Conservation (phyloP, 192 early-diverging fungal species). For the Lobosporangium transversale region DNA sequence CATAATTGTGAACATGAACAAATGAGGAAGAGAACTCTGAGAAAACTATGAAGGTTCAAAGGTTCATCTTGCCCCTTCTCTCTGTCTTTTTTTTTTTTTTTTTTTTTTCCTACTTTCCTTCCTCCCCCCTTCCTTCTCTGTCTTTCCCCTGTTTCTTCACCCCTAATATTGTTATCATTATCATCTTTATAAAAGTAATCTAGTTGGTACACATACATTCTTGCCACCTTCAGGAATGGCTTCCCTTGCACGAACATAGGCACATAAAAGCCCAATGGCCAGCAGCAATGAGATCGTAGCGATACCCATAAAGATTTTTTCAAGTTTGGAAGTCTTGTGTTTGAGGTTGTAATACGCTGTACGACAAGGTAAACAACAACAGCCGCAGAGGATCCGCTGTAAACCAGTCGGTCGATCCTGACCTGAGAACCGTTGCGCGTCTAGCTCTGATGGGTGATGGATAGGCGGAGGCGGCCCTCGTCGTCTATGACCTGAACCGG, state of each 20-base stretch:
- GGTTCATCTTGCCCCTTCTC: too few species aligned
- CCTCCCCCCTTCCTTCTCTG: too few species aligned
- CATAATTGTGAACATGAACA: too few species aligned
- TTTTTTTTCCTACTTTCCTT: too few species aligned
- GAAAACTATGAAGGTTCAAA: too few species aligned
- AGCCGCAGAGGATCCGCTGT: conserved; percentile 16
- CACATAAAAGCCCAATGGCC: conserved; percentile 26
- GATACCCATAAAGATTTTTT: conserved; percentile 22
- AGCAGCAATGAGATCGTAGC: conserved; percentile 18
- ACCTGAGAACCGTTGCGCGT: conserved; percentile 47
- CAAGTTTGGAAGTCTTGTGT: conserved; percentile 31
- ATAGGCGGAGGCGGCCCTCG: conserved; percentile 28
- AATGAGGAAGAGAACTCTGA: too few species aligned
- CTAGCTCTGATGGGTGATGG: conserved; percentile 14
- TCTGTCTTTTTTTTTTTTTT: too few species aligned
- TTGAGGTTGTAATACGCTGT: not conserved
- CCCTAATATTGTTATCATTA: too few species aligned
- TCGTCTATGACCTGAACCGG: conserved; percentile 42
- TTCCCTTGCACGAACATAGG: conserved; percentile 42
- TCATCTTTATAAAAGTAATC: too few species aligned
- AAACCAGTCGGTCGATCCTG: conserved; percentile 41
- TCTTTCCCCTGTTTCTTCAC: too few species aligned
- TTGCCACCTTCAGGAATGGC: conserved; percentile 28
- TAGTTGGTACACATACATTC: too few species aligned
- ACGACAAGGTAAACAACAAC: conserved; percentile 44